Base-by-base conservation (phyloP, 1,284 basidiomycete species). In the Macrocybe sp. region DNA sequence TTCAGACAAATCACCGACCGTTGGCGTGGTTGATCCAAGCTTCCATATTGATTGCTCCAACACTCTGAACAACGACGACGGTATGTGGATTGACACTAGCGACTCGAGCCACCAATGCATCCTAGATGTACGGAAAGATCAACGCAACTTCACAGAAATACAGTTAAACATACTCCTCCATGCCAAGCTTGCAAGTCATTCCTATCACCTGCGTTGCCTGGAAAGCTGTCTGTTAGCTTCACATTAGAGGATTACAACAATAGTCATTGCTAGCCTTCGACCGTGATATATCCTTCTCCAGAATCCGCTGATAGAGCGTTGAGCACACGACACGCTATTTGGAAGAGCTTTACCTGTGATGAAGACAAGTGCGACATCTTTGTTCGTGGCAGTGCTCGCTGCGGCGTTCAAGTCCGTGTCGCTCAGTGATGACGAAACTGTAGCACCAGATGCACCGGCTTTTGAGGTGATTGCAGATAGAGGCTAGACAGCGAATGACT, bases 31-130 rank as follows among this genome's bases (percentile, higher is more conserved):
- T 73, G 41, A 86, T 80, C 85, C 85, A 88, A 7, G 71, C 58
- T 59, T 88, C 84, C 58, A 86, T 70, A 29, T 75, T 69, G 29
- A 88, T 76, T 0, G 84, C 78, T 0, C 85, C 85, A 42, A 85
- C 84, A n/a, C 76, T 76, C 60, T 91, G 83, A 7, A 89, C 75
- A 4, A 91, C 78, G 22, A 91, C 88, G 33, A 91, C 74, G 0
- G 85, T 89, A 61, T 87, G 84, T 49, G 75, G 68, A 57, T 79
- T 81, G 11, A 67, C 67, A 33, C 66, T 63, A 1, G 80, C 78
- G 9, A 81, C 79, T 41, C 66, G 64, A 31, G 69, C 59, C 8
- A 83, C 76, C 4, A 82, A 67, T 8, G 74, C 72, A 55, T 88
- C 84, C 75, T 78, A 29, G 29, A 44, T 7, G 14, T 28, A 1